phyloP scores from a whole-genome alignment of 1,284 basidiomycete genomes.

The Apiotrichum veenhuisii region DNA sequence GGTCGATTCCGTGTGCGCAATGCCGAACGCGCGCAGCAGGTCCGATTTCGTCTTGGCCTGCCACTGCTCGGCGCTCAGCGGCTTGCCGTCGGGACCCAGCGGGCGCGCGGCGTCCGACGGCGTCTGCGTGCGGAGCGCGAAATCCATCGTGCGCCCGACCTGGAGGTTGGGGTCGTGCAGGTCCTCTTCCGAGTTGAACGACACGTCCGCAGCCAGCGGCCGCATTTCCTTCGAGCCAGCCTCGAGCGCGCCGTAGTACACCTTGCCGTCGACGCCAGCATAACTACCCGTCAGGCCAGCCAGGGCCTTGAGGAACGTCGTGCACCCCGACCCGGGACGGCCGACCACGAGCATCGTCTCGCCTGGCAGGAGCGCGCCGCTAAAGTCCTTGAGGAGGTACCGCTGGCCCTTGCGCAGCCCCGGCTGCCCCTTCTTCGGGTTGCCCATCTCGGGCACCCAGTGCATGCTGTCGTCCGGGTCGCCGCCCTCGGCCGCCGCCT shows the following conservation, averaged over 20 bases:
- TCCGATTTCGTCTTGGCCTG: conserved; percentile 55
- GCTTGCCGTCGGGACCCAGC: conserved; percentile 24
- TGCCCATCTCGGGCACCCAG: background rate
- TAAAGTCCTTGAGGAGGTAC: conserved; percentile 40
- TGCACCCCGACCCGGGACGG: conserved; percentile 51
- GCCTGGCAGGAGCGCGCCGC: conserved; percentile 36
- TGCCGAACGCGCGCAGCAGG: conserved; percentile 64
- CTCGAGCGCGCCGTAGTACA: conserved; percentile 47
- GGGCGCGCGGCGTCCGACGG: conserved; percentile 26
- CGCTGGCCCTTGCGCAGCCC: conserved; percentile 38
- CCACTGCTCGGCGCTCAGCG: conserved; percentile 52
- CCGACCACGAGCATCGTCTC: conserved; percentile 49
- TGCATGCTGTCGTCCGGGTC: background rate
- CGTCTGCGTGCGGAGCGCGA: conserved; percentile 41
- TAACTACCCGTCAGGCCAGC: conserved; percentile 49
- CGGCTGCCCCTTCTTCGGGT: conserved; percentile 23
- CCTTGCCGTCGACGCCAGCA: conserved; percentile 48
- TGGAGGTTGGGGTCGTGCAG: conserved; percentile 42
- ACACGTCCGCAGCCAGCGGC: conserved; percentile 13
- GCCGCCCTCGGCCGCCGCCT: conserved; percentile 5
- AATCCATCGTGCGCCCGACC: conserved; percentile 44
- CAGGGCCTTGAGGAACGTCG: conserved; percentile 52
- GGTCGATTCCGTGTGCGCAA: conserved; percentile 68
- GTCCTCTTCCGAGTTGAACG: conserved; percentile 46
- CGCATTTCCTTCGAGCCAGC: conserved; percentile 15